phyloP scores from a whole-genome alignment of 345 rosid genomes.

The Limnanthes douglasii region DNA sequence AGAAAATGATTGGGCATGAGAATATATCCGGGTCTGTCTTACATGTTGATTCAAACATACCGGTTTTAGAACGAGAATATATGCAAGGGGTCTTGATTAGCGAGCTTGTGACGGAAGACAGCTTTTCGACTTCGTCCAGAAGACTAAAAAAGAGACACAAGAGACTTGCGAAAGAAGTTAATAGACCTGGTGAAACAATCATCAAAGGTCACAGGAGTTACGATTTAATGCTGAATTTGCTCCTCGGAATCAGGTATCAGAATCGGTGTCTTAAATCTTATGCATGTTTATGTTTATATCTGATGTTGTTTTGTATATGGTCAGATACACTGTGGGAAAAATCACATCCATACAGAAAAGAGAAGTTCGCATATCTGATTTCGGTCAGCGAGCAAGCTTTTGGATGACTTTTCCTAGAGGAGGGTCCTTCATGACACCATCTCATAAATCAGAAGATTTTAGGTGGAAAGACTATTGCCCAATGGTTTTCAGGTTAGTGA shows the following conservation, averaged over 20 bases:
- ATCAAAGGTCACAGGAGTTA: constrained; percentile 96
- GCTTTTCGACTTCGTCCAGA: constrained; percentile 61
- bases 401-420: constrained; percentile 96
- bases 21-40: constrained; percentile 21
- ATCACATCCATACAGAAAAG: constrained; percentile 87
- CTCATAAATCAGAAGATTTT: constrained; percentile 87
- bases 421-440: constrained; percentile 84
- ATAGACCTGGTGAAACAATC: constrained; percentile 88
- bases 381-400: constrained; percentile 91
- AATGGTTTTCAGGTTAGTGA: constrained; percentile 86
- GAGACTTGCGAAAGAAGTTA: constrained; percentile 63
- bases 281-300: constrained; percentile 2
- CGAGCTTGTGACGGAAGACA: constrained; percentile 59
- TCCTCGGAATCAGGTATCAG: constrained; percentile 98
- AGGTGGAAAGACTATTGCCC: constrained; percentile 99
- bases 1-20: constrained; percentile 84
- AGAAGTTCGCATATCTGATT: constrained; percentile 79
- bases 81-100: constrained; percentile 98
- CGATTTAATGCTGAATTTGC: constrained; percentile 91
- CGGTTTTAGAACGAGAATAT: constrained; percentile 84
- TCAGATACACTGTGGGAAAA: constrained; percentile 94
- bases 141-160: constrained; percentile 55
- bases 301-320: constrained; percentile 6
- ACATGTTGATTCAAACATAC: constrained; percentile 21
- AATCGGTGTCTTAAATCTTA: constrained; percentile 4